Evolutionary conservation across 2,329 filamentous ascomycete genomes (phyloP).

Genomic region (Balansia obtecta): DNA sequence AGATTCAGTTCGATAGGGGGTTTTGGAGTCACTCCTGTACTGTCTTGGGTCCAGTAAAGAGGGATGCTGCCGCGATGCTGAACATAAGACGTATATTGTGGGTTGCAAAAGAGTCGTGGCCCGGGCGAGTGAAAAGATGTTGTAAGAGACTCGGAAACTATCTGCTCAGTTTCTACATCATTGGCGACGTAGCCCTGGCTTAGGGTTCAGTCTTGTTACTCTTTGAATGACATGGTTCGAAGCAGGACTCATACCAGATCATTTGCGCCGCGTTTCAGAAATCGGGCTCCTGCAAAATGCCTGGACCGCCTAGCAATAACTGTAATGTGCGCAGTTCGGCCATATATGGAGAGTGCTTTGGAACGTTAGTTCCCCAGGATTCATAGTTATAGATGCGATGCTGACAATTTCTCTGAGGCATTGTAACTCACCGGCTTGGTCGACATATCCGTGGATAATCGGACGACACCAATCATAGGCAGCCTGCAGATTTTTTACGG

Average conservation of each 20-base stretch:
- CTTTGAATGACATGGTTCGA: neutral
- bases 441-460: slow-evolving; percentile 91
- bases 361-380: neutral
- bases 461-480: slow-evolving; percentile 94
- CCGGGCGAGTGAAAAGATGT: slow-evolving; percentile 94
- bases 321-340: slow-evolving; percentile 79
- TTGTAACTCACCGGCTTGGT: slow-evolving; percentile 53
- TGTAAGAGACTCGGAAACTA: slow-evolving; percentile 85
- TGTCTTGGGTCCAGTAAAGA: slow-evolving; percentile 95
- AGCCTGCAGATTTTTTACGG: slow-evolving; percentile 55
- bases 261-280: slow-evolving; percentile 88
- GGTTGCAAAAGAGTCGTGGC: slow-evolving; percentile 72
- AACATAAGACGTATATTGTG: slow-evolving; percentile 89
- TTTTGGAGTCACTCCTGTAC: slow-evolving; percentile 86
- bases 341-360: slow-evolving; percentile 65
- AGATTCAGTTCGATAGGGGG: slow-evolving; percentile 91
- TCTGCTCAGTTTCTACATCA: slow-evolving; percentile 97
- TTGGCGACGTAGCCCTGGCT: slow-evolving; percentile 78
- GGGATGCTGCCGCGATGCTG: slow-evolving; percentile 96
- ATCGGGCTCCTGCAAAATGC: slow-evolving; percentile 87
- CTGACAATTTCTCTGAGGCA: neutral
- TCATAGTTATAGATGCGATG: neutral
- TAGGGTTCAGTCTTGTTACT: no score
- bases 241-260: slow-evolving; percentile 42
- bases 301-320: slow-evolving; percentile 86